phyloP scores from a whole-genome alignment of 805 yeast genomes.

The Saturnispora quitensis region DNA sequence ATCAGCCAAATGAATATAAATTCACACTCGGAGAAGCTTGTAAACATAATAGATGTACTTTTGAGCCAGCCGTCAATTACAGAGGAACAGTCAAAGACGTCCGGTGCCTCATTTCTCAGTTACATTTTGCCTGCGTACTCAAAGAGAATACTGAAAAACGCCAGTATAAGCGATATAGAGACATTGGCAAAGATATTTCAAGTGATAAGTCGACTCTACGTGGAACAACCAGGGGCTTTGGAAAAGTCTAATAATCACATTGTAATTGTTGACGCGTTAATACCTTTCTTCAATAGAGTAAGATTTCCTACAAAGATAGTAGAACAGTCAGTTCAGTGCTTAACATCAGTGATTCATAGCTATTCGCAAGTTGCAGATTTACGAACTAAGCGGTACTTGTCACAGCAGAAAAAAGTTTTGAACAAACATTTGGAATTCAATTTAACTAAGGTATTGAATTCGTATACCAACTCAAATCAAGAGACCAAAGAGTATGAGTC shows the following conservation, averaged over 20 bases:
- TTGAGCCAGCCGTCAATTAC: not conserved
- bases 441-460: slow-evolving; percentile 17
- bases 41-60: not conserved
- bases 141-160: not conserved
- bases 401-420: slow-evolving; percentile 16
- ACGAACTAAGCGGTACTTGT: slow-evolving; percentile 17
- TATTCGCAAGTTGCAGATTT: slow-evolving; percentile 18
- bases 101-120: slow-evolving; percentile 4
- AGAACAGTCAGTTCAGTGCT: slow-evolving; percentile 16
- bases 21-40: slow-evolving; percentile 3
- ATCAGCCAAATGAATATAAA: not conserved
- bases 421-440: slow-evolving; percentile 18
- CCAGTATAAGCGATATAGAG: not conserved
- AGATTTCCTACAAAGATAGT: slow-evolving; percentile 18
- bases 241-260: slow-evolving; percentile 13
- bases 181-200: slow-evolving; percentile 1
- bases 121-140: slow-evolving; percentile 7
- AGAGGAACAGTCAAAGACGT: slow-evolving; percentile 3
- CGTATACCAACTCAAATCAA: slow-evolving; percentile 20
- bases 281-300: slow-evolving; percentile 22
- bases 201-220: slow-evolving; percentile 1
- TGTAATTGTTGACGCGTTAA: slow-evolving; percentile 14
- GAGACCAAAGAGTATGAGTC: slow-evolving; percentile 11
- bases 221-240: slow-evolving; percentile 1
- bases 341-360: slow-evolving; percentile 17